Base-by-base conservation (phyloP, 768 basidiomycete species). In the Boletus barrowsii region DNA sequence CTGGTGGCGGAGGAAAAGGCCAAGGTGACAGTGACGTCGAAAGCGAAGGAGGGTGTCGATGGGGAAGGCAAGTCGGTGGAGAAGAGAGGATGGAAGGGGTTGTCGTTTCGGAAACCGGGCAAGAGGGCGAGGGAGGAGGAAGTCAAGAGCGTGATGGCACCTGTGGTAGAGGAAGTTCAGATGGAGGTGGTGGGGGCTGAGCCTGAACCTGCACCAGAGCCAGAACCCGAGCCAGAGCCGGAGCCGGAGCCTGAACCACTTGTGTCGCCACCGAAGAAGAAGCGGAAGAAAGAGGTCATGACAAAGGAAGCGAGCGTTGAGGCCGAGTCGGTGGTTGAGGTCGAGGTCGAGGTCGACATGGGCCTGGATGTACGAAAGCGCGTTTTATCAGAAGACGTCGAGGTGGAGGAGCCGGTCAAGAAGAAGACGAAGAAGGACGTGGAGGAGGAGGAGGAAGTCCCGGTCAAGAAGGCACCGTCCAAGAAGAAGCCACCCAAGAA, bases 261-360 rank as follows among this genome's bases (percentile, higher is more conserved):
- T 15, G 65, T 70, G 18, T 76, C 76, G 51, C 73, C 78, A 30
- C 82, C 82, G 41, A 82, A 73, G 72, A 84, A 86, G 77, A 83
- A 76, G 66, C 73, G 76, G 64, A 83, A 77, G 73, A 79, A 79
- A 64, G 82, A 81, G 57, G 57, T 48, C 40, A 64, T 65, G 41
- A 62, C 62, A 61, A 69, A 56, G 49, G 61, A 71, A 56, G 66
- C 69, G 32, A 76, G 76, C 40, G 72, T 73, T 35, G 78, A 84
- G 40, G 59, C 82, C 39, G 87, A 86, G 73, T 82, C 80, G 7
- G 87, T 87, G 61, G 81, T 81, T 37, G 87, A 86, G 51, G 78
- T 75, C 20, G 71, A 60, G 11, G 52, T 61, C 26, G 71, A 62
- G 9, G 77, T 75, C 24, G 71, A 62, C 13, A 50, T 63, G 33